These are phyloP conservation scores for Penicillium macrosclerotiorum DNA, from an alignment of 495 filamentous ascomycete species.

Conservation along the genomic window DNA sequence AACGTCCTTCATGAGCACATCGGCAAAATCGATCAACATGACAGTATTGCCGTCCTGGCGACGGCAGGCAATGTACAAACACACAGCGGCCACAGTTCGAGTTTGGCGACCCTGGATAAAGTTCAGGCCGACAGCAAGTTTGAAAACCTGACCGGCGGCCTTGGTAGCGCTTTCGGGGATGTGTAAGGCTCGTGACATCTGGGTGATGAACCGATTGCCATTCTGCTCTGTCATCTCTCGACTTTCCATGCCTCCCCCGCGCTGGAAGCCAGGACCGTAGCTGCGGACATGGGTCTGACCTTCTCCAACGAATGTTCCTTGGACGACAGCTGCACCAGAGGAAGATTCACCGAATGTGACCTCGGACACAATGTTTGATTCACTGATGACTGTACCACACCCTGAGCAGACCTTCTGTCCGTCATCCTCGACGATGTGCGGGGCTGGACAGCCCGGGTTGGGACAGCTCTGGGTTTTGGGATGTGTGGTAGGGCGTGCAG, in stretches of 20 bases:
- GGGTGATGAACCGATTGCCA: slow-evolving; percentile 51
- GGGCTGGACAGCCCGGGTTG: slow-evolving; percentile 48
- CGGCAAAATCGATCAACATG: slow-evolving; percentile 95
- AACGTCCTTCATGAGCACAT: slow-evolving; percentile 79
- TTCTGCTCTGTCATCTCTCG: slow-evolving; percentile 72
- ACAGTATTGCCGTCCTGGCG: slow-evolving; percentile 56
- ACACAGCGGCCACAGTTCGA: slow-evolving; percentile 77
- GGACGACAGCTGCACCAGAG: slow-evolving; percentile 82
- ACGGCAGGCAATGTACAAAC: slow-evolving; percentile 84
- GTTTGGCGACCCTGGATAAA: slow-evolving; percentile 90
- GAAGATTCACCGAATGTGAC: slow-evolving; percentile 83
- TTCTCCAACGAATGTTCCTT: slow-evolving; percentile 82
- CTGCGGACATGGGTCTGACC: slow-evolving; percentile 69
- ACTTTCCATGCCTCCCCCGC: slow-evolving; percentile 57
- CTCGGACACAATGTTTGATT: slow-evolving; percentile 86
- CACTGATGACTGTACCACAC: slow-evolving; percentile 79
- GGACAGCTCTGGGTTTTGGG: slow-evolving; percentile 45
- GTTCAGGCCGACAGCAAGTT: slow-evolving; percentile 66
- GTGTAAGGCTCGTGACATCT: slow-evolving; percentile 48
- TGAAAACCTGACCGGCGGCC: slow-evolving; percentile 69
- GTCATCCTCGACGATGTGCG: slow-evolving; percentile 52
- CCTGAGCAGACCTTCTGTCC: slow-evolving; percentile 65
- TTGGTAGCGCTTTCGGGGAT: slow-evolving; percentile 60
- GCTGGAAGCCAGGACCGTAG: slow-evolving; percentile 55
- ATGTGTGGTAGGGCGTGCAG: slow-evolving; percentile 36